Evolutionary conservation across 768 basidiomycete species (phyloP), one percentile per base, ranked within the genome.

Genomic region (Austroboletus eburneus): DNA sequence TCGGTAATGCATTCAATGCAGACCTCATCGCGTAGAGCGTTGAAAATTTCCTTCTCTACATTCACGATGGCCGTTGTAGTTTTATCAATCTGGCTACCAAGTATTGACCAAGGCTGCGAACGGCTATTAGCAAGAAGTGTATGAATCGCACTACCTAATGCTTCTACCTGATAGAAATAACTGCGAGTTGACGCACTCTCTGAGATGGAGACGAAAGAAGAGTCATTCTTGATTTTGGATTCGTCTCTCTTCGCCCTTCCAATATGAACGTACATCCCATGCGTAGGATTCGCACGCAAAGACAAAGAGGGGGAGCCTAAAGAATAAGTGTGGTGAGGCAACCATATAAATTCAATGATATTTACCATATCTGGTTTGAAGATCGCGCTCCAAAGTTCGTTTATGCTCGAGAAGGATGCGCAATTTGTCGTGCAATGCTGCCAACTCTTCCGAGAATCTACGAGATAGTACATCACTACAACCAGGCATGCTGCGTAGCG

Each of bases 241-340:
- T 74, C 75, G 49, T 88, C 85, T 23, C 82, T 79, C 62, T 80
- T 89, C 5, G 74, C 68, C 54, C 75, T 79, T 22, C 74, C 71
- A 22, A 91, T 66, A 52, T 91, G 89, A 34, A 91, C 75, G 60
- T 87, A 85, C 73, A 83, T 78, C 5, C 90, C 90, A 36, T 82
- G 79, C 9, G 74, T 74, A 16, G 81, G 75, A 1, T 77, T 83
- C 21, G 80, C 77, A 32, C 87, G 81, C 37, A 92, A 71, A 12
- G 86, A 82, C 50, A 91, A 58, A 12, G 89, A 89, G 20, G 85
- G 80, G 2, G 82, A 77, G 65, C 70, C 89, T 91, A 42, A 9
- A 46, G 27, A 49, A 43, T 64, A 7, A 64, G 49, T 20, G 22
- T n/a, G 7, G 9, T 25, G 12, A 14, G 13, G 32, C n/a, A 27